phyloP scores from a whole-genome alignment of 768 basidiomycete genomes.

The Suillus sp. region DNA sequence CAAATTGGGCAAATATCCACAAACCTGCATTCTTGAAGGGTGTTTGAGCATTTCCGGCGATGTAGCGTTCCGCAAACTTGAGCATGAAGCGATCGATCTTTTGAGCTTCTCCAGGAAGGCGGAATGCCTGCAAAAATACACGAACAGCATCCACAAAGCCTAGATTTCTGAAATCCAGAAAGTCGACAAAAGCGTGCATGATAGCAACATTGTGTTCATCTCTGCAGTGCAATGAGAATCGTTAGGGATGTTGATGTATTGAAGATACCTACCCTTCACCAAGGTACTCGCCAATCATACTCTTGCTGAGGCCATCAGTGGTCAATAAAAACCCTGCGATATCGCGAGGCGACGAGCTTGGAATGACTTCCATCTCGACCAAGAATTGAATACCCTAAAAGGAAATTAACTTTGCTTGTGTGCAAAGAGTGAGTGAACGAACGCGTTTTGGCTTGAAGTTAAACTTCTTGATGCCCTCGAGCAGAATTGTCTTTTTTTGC shows the following conservation, averaged over 20 bases:
- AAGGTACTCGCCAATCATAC: constrained; percentile 96
- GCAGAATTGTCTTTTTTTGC: constrained; percentile 90
- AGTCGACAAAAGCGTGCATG: constrained; percentile 98
- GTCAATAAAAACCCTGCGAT: constrained; percentile 83
- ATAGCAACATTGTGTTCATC: constrained; percentile 87
- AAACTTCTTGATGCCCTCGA: constrained; percentile 97
- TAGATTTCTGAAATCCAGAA: constrained; percentile 80
- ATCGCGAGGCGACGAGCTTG: constrained; percentile 67
- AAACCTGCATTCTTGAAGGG: constrained; percentile 92
- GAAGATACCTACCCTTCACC: constrained; percentile 81
- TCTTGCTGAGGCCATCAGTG: constrained; percentile 92
- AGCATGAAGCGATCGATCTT: constrained; percentile 99
- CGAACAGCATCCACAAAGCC: constrained; percentile 90
- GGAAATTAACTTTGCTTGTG: constrained; percentile 6
- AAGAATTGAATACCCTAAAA: constrained; percentile 86
- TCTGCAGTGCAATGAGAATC: constrained; percentile 42
- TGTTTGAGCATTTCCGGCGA: constrained; percentile 82
- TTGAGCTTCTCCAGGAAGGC: constrained; percentile 95
- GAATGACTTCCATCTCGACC: constrained; percentile 85
- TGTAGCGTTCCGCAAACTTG: constrained; percentile 97
- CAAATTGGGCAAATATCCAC: constrained; percentile 27
- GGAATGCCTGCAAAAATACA: constrained; percentile 90
- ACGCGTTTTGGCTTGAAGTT: constrained; percentile 99
- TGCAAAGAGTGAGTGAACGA: constrained; percentile 28
- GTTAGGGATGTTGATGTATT: background rate